phyloP scores from a whole-genome alignment of 2,329 filamentous ascomycete species.

The Canariomyces notabilis region DNA sequence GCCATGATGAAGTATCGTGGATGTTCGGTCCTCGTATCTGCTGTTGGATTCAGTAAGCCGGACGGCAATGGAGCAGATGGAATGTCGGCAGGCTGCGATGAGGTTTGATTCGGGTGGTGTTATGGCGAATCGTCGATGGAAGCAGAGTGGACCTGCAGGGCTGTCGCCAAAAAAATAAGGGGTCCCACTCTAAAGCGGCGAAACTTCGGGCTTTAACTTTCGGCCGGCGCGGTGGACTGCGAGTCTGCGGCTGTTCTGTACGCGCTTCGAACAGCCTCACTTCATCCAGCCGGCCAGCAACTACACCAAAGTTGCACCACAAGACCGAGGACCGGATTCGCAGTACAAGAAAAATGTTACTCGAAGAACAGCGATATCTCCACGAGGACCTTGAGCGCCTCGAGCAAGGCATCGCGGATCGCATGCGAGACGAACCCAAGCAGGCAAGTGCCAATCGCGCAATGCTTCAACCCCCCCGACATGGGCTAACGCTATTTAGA shows the following conservation, averaged over 20 bases:
- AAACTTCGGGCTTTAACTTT: constrained; percentile 11
- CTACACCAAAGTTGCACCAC: neutral
- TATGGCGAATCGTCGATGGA: neutral
- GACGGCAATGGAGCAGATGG: neutral
- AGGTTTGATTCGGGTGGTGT: neutral
- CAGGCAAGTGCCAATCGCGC: constrained; percentile 55
- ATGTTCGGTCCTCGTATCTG: neutral
- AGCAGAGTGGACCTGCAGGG: neutral
- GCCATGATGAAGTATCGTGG: constrained; percentile 61
- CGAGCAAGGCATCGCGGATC: constrained; percentile 88
- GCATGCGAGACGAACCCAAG: constrained; percentile 80
- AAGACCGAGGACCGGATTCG: neutral
- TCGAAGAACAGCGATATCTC: constrained; percentile 90
- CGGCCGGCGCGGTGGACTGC: neutral
- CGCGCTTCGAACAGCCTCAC: neutral
- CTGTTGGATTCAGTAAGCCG: constrained; percentile 1
- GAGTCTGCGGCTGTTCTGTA: too few relatives aligned
- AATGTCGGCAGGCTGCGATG: constrained; percentile 1
- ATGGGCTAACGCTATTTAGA: constrained; percentile 43
- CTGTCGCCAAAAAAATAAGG: constrained; percentile 3
- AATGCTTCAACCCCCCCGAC: neutral
- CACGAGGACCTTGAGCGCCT: constrained; percentile 96
- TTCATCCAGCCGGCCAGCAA: neutral
- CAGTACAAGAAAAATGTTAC: constrained; percentile 53
- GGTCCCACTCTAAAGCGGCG: constrained; percentile 7